Conservation (phyloP, 305 asterid genomes). For the Fraxinus ornus region DNA sequence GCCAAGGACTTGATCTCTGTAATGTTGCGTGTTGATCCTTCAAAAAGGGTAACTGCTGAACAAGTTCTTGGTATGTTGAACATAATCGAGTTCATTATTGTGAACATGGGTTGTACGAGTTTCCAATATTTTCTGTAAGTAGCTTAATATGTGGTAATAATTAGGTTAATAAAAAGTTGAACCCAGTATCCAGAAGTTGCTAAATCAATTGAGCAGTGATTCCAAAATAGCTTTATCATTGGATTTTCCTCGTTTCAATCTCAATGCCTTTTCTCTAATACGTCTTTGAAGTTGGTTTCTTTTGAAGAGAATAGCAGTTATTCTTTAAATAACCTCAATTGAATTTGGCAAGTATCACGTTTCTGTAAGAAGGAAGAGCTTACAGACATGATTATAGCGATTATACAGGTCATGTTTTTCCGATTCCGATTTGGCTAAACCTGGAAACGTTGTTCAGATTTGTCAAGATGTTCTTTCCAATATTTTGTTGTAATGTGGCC, state of each 20-base stretch:
- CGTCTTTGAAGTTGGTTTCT: not conserved
- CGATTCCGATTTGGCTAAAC: not conserved
- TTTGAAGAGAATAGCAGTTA: not conserved
- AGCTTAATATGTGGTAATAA: not conserved
- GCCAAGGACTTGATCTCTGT: slow-evolving; percentile 51
- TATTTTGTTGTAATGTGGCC: slow-evolving; percentile 9
- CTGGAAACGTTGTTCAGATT: not conserved
- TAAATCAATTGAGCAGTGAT: not conserved
- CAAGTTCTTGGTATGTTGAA: slow-evolving; percentile 50
- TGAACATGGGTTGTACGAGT: not conserved
- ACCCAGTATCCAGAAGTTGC: not conserved
- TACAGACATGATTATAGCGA: not conserved
- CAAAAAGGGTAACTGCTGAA: slow-evolving; percentile 46
- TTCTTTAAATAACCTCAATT: not conserved
- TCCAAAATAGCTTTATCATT: slow-evolving; percentile 5
- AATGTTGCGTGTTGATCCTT: slow-evolving; percentile 52
- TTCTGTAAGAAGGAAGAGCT: not conserved
- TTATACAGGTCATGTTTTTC: not conserved
- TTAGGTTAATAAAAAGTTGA: not conserved
- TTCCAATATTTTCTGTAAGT: not conserved
- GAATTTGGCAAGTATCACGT: slow-evolving; percentile 1
- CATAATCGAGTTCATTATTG: not conserved
- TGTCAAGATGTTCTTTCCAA: not conserved
- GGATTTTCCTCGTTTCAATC: not conserved
- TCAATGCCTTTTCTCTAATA: not conserved